phyloP scores from a whole-genome alignment of 805 yeast species.

The Saturnispora besseyi region DNA sequence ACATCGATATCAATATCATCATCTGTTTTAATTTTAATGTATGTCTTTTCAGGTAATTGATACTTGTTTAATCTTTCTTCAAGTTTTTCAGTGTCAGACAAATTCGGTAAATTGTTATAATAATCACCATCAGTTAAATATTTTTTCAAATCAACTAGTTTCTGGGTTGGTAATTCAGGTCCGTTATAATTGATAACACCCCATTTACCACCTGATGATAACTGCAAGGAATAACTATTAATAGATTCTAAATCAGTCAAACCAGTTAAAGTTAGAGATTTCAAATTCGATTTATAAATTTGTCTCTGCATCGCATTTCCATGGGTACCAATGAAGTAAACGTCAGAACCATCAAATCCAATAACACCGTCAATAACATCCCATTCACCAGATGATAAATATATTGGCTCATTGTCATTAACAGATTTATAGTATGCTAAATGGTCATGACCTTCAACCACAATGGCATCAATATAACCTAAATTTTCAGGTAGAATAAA shows the following conservation, averaged over 20 bases:
- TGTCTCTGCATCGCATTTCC: conserved; percentile 52
- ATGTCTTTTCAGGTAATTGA: conserved; percentile 45
- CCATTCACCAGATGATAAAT: conserved; percentile 39
- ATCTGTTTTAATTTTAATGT: conserved; percentile 22
- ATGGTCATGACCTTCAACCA: conserved; percentile 50
- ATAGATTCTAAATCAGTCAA: conserved; percentile 29
- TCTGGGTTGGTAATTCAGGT: conserved; percentile 41
- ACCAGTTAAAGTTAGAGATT: conserved; percentile 15
- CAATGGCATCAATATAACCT: conserved; percentile 61
- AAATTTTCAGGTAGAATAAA: conserved; percentile 29
- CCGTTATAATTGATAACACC: conserved; percentile 38
- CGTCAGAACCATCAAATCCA: conserved; percentile 38
- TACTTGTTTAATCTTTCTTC: conserved; percentile 23
- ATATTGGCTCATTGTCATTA: conserved; percentile 31
- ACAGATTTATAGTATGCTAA: conserved; percentile 46
- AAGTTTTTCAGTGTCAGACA: conserved; percentile 12
- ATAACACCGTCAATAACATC: conserved; percentile 43
- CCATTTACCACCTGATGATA: conserved; percentile 51
- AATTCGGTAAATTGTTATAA: conserved; percentile 11
- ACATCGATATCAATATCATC: conserved; percentile 39
- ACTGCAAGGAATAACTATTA: conserved; percentile 41
- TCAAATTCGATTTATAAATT: conserved; percentile 41
- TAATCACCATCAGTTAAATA: conserved; percentile 10
- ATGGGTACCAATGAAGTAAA: conserved; percentile 52
- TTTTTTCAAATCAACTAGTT: conserved; percentile 27